Percentiles rank a stretch among this genome's conserved stretches.
These are phyloP conservation scores for Cucurbita ficifolia DNA, from an alignment of 306 rosid genomes.

Conservation along the genomic window DNA sequence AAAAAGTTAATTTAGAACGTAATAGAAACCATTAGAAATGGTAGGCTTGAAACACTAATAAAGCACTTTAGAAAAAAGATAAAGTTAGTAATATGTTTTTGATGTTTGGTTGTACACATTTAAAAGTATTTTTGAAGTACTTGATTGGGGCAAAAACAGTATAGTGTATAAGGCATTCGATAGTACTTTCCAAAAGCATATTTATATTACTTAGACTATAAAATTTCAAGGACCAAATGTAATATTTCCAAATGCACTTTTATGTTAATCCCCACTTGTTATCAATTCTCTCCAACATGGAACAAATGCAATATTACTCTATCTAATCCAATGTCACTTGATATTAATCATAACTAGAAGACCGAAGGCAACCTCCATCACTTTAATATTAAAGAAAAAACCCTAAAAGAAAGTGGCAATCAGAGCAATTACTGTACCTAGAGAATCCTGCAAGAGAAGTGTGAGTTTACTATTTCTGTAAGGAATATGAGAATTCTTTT, in stretches of 20 bases:
- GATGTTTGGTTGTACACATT: not conserved
- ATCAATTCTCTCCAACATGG: not conserved
- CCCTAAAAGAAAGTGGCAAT: not conserved
- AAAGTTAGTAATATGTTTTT: not conserved
- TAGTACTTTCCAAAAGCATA: not conserved
- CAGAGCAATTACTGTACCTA: conserved; percentile 31
- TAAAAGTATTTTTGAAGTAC: not conserved
- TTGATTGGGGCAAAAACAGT: not conserved
- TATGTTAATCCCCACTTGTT: not conserved
- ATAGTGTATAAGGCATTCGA: not conserved
- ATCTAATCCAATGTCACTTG: not conserved
- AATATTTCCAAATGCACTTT: not conserved
- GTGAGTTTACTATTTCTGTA: conserved; percentile 96
- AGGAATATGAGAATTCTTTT: conserved; percentile 89
- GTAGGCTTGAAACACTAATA: too few species aligned
- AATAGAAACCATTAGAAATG: not conserved
- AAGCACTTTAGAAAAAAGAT: not conserved
- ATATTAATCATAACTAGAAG: not conserved
- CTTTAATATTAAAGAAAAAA: not conserved
- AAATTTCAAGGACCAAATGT: not conserved
- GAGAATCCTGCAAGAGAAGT: conserved; percentile 80
- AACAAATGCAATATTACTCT: not conserved
- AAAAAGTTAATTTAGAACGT: not conserved
- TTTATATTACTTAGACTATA: not conserved
- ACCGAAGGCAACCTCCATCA: not conserved